phyloP scores from a whole-genome alignment of 1,139 yeast genomes.

The Pichia sorboxylosa region DNA sequence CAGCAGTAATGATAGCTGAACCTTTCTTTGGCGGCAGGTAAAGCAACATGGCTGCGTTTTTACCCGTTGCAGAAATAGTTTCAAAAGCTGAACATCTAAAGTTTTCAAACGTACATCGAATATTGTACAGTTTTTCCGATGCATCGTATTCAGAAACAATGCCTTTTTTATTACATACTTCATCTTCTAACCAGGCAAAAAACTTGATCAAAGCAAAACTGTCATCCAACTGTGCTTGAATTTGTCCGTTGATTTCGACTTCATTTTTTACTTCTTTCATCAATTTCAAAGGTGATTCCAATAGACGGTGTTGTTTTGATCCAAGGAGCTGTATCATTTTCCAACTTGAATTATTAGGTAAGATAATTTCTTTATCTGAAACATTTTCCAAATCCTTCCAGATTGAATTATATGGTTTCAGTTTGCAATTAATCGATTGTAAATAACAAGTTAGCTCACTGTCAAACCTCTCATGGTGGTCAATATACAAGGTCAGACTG shows the following conservation, averaged over 20 bases:
- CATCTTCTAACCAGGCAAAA: slow-evolving; percentile 78
- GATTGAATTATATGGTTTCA: slow-evolving; percentile 44
- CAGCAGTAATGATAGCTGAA: slow-evolving; percentile 60
- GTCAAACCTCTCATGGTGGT: slow-evolving; percentile 26
- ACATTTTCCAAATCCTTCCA: slow-evolving; percentile 39
- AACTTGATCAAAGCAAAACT: slow-evolving; percentile 72
- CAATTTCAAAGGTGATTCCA: slow-evolving; percentile 55
- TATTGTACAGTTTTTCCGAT: slow-evolving; percentile 52
- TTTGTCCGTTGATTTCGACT: slow-evolving; percentile 66
- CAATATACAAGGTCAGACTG: slow-evolving; percentile 49
- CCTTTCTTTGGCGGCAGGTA: slow-evolving; percentile 59
- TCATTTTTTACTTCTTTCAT: slow-evolving; percentile 72
- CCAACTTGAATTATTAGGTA: slow-evolving; percentile 71
- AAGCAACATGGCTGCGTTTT: slow-evolving; percentile 89
- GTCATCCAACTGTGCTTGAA: slow-evolving; percentile 71
- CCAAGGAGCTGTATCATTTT: slow-evolving; percentile 46
- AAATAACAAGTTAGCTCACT: slow-evolving; percentile 24
- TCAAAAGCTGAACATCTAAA: slow-evolving; percentile 82
- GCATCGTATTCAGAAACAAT: slow-evolving; percentile 72
- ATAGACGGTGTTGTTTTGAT: slow-evolving; percentile 30
- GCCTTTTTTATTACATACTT: slow-evolving; percentile 41
- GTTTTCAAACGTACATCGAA: slow-evolving; percentile 48
- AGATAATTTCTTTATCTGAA: slow-evolving; percentile 38
- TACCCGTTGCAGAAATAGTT: slow-evolving; percentile 86
- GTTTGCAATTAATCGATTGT: slow-evolving; percentile 29